Evolutionary conservation across 1,284 basidiomycete species (phyloP), one percentile per base, ranked within the genome.

Genomic region (Cutaneotrichosporon spelunceum): DNA sequence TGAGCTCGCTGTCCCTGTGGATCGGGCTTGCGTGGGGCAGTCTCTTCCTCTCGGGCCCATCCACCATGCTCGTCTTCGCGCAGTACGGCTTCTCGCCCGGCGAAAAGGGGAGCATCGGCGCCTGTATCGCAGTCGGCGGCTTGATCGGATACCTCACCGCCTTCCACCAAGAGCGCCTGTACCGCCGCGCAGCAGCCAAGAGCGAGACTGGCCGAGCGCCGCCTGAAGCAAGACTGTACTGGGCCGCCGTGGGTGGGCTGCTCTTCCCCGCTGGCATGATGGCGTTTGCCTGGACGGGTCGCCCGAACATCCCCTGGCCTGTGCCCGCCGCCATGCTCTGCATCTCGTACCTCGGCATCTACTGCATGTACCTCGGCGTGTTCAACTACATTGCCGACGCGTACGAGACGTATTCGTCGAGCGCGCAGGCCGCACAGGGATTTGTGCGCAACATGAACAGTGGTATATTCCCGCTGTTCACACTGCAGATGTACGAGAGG

Each of bases 111-210:
- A 14, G 68, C 87, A 66, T 68, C 29, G 48, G 33, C 29, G 34
- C 48, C 4, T 56, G 53, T 10, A 57, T 57, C 9, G 54, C 50
- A 27, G 54, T 82, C 45, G 91, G 90, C 13, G 86, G 88, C 3
- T 83, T 85, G 68, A 61, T 91, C 36, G 91, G 89, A 0, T 87
- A 88, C 49, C 68, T 89, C 33, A 86, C 87, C 36, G 88, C 91
- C 76, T 77, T 57, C 65, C 77, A 73, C 59, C 76, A 78, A 66
- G 73, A 77, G 61, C 53, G 64, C 48, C 66, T 77, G 11, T 77
- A 75, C 61, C 62, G 56, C 23, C 63, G 65, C 9, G 66, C 75
- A 2, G 65, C 71, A 3, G 19, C 16, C 4, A 66, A 66, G 29
- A 59, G 62, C 21, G 64, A 72, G 0, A 69, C 72, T 1, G 80